A percentile compares a stretch with the other conserved stretches of the same genome.
phyloP scores from a whole-genome alignment of 768 basidiomycete species.

The Pleurotus ostreatus region DNA sequence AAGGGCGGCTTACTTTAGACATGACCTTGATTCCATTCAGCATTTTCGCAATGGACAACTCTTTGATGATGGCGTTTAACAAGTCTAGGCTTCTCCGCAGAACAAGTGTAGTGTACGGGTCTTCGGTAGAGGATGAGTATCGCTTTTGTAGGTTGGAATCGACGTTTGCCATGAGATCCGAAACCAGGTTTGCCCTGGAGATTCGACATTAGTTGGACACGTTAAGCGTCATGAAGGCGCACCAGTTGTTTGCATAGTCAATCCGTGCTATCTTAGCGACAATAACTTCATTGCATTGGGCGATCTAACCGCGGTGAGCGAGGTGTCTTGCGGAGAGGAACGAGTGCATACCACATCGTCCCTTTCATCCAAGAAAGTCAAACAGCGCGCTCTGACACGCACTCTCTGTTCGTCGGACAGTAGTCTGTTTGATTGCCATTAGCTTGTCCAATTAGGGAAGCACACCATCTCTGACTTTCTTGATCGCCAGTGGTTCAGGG shows the following conservation, averaged over 20 bases:
- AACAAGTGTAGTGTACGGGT: conserved; percentile 41
- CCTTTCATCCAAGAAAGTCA: conserved; percentile 68
- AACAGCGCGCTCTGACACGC: conserved; percentile 59
- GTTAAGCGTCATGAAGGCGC: conserved; percentile 10
- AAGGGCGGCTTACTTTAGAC: conserved; percentile 42
- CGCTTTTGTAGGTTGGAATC: conserved; percentile 48
- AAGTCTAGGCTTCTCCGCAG: conserved; percentile 62
- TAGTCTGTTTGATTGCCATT: conserved; percentile 44
- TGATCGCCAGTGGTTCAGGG: conserved; percentile 71
- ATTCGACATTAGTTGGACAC: neutral
- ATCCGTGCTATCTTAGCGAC: conserved; percentile 73
- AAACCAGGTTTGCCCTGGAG: conserved; percentile 58
- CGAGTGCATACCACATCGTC: conserved; percentile 65
- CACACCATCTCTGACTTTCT: conserved; percentile 49
- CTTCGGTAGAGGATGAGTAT: conserved; percentile 34
- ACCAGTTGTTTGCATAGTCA: conserved; percentile 78
- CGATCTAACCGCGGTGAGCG: conserved; percentile 46
- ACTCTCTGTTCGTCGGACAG: conserved; percentile 64
- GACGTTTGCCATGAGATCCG: conserved; percentile 51
- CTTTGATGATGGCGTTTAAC: conserved; percentile 65
- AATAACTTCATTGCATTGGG: conserved; percentile 71
- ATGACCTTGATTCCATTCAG: conserved; percentile 62
- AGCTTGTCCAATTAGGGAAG: conserved; percentile 8
- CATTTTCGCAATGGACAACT: conserved; percentile 69
- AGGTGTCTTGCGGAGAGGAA: conserved; percentile 1